phyloP scores from a whole-genome alignment of 805 yeast species.

The Wickerhamiella azymoides region DNA sequence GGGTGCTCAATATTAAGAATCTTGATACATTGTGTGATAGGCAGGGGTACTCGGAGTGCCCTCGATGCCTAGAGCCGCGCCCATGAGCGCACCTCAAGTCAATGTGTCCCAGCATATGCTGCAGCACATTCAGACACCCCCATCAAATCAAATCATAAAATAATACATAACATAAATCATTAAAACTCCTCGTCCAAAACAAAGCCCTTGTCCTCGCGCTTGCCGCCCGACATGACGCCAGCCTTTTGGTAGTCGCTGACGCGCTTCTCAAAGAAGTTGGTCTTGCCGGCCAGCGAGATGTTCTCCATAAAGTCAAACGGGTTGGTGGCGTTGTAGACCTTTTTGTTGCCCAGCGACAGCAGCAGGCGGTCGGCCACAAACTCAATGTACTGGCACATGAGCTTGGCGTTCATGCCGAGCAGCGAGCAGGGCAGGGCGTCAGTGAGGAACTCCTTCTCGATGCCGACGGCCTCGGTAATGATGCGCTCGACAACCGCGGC shows the following conservation, averaged over 20 bases:
- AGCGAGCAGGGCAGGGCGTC: constrained; percentile 90
- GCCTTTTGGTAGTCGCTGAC: constrained; percentile 98
- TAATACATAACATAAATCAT: constrained; percentile 13
- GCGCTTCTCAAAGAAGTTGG: constrained; percentile 97
- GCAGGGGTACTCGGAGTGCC: too few relatives aligned
- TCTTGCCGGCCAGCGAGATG: constrained; percentile 95
- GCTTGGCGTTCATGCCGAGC: constrained; percentile 84
- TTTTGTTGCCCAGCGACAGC: constrained; percentile 80
- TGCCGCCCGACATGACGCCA: constrained; percentile 83
- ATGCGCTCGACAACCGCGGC: constrained; percentile 65
- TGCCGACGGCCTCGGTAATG: constrained; percentile 87
- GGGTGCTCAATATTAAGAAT: too few relatives aligned
- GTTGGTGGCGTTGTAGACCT: constrained; percentile 72
- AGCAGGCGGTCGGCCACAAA: constrained; percentile 93
- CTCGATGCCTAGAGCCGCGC: too few relatives aligned
- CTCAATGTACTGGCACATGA: constrained; percentile 97
- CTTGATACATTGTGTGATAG: too few relatives aligned
- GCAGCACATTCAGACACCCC: too few relatives aligned
- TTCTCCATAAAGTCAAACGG: constrained; percentile 99
- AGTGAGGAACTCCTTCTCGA: constrained; percentile 87
- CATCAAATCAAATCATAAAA: not conserved
- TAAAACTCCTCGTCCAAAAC: constrained; percentile 90
- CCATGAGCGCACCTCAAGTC: too few relatives aligned
- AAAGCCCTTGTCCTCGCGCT: constrained; percentile 47
- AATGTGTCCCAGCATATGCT: too few relatives aligned